Base-by-base conservation (phyloP, 768 basidiomycete genomes). In the Calocybe cyanea region DNA sequence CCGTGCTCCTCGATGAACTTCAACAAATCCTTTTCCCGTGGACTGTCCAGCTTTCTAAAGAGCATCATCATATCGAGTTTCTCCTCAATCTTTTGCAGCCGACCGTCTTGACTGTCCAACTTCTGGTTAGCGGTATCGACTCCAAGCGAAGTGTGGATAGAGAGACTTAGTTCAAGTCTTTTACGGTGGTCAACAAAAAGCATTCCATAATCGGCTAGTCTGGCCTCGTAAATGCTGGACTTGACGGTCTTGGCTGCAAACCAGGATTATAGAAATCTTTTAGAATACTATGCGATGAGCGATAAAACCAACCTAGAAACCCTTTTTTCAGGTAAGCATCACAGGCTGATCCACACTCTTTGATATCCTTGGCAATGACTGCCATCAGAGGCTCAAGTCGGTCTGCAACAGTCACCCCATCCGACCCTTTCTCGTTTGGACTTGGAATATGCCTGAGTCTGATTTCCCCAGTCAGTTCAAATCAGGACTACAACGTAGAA, bases 291-390 rank as follows among this genome's bases (percentile, higher is more conserved):
- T 1, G 10, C n/a, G 28, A 3, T 18, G 39, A 14, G 4, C 7
- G 7, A 32, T 19, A 9, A 17, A 5, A 60, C 66, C 14, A 13
- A 66, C 71, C 64, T 4, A 75, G 50, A 38, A 74, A 62, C 14
- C 63, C 59, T 41, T 73, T 72, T 50, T 74, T 75, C 24, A 68
- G 44, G 46, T 77, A 78, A 2, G 61, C 60, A 44, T 79, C 76
- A 49, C 73, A 74, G 11, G 61, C 64, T 24, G 71, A 71, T 2
- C 68, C 71, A 46, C 72, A 73, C 7, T 61, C 56, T 47, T 66
- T 69, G 35, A 77, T 71, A 43, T 76, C 69, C 7, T 62, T 43
- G 3, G 65, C 72, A 4, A 73, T 68, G 0, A 42, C 36, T 23
- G 59, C 44, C 43, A 59, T 53, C 8, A 65, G 49, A 0, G 49